These are phyloP conservation scores for Basipetospora sp. DNA, from an alignment of 2,329 filamentous ascomycete species.

Conservation along the genomic window DNA sequence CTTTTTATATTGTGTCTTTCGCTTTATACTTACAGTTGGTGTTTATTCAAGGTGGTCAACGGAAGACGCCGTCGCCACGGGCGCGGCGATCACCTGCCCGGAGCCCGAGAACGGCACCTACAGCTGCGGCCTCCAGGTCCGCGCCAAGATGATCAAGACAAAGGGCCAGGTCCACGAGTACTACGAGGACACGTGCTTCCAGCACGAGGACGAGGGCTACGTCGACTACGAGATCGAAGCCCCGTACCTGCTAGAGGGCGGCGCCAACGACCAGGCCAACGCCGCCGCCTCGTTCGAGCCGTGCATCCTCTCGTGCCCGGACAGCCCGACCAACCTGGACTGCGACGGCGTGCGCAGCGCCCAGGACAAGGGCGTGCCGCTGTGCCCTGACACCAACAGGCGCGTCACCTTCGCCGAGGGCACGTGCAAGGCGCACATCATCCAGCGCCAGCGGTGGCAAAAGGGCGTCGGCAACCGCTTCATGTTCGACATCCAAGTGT, in stretches of 20 bases:
- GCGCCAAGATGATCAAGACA: not conserved
- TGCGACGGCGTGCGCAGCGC: not conserved
- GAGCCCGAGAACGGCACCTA: not conserved
- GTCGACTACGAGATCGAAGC: not conserved
- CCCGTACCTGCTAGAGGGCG: not conserved
- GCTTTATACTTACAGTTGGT: too few relatives aligned
- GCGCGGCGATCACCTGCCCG: not conserved
- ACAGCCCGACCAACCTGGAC: not conserved
- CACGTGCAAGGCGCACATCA: not conserved
- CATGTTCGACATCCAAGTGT: not conserved
- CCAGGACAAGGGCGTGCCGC: not conserved
- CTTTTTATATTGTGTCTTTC: too few relatives aligned
- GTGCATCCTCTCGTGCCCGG: not conserved
- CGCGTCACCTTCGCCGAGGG: not conserved
- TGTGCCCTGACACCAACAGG: not conserved
- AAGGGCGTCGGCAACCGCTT: not conserved
- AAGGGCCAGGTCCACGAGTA: not conserved
- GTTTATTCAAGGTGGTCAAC: not conserved
- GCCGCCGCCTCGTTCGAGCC: not conserved
- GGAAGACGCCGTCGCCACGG: not conserved
- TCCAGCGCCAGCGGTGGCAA: conserved; percentile 1
- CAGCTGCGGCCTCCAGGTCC: not conserved
- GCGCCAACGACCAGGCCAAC: not conserved
- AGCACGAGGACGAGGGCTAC: not conserved
- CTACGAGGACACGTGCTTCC: not conserved